Percentiles rank a stretch among this genome's conserved stretches.
Conservation (phyloP, 352 stramenopile genomes). For the Thraustotheca clavata region DNA sequence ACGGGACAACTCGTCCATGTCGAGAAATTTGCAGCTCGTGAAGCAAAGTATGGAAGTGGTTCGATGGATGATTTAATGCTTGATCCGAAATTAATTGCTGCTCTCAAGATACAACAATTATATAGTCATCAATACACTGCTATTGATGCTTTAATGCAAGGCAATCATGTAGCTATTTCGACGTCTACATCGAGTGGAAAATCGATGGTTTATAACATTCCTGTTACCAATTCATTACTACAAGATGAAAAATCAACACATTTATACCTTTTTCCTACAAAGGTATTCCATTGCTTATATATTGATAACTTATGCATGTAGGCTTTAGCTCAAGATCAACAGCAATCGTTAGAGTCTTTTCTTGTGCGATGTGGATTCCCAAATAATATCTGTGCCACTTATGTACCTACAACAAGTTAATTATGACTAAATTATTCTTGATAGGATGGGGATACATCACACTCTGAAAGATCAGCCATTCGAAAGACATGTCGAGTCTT, state of each 20-base stretch:
- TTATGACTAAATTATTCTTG: background rate
- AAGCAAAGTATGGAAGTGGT: slow-evolving; percentile 32
- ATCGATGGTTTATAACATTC: slow-evolving; percentile 94
- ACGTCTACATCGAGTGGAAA: slow-evolving; percentile 97
- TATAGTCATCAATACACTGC: slow-evolving; percentile 88
- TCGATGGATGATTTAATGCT: slow-evolving; percentile 32
- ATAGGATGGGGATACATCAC: slow-evolving; percentile 92
- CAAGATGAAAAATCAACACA: slow-evolving; percentile 47
- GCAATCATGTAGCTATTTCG: slow-evolving; percentile 90
- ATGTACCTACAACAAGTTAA: slow-evolving; percentile 36
- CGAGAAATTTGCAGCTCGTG: slow-evolving; percentile 38
- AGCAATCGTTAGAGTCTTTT: slow-evolving; percentile 79
- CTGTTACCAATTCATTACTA: slow-evolving; percentile 78
- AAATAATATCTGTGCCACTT: slow-evolving; percentile 46
- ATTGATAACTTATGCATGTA: slow-evolving; percentile 10
- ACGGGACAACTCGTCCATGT: slow-evolving; percentile 73
- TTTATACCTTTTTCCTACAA: slow-evolving; percentile 97
- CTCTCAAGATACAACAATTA: slow-evolving; percentile 58
- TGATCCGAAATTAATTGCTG: slow-evolving; percentile 27
- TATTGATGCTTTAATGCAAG: slow-evolving; percentile 82
- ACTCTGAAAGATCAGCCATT: slow-evolving; percentile 80
- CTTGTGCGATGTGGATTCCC: slow-evolving; percentile 46
- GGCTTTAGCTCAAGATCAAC: slow-evolving; percentile 96
- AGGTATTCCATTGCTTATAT: slow-evolving; percentile 32
- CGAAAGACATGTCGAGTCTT: slow-evolving; percentile 88